Evolutionary conservation across 2,329 filamentous ascomycete genomes (phyloP), one percentile per base, ranked within the genome.

Genomic region (Curvularia lunata): DNA sequence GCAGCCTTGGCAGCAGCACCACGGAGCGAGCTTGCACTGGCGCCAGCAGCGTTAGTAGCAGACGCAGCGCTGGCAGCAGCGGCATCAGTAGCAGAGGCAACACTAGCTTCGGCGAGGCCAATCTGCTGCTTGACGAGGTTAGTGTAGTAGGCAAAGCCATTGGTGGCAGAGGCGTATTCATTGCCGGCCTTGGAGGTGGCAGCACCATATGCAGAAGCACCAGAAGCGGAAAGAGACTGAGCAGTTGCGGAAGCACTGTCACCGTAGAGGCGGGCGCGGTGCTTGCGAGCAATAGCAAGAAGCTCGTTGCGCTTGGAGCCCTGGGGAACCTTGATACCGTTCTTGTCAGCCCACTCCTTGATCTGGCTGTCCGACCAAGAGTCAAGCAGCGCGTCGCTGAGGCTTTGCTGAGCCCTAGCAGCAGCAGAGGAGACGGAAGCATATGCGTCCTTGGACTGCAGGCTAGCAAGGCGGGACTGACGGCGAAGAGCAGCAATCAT

Each of bases 281-380:
- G 86, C 83, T 95, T 96, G 75, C 94, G 92, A 63, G 94, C 89
- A 61, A 98, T 85, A 52, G 94, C 92, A 52, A 96, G 83, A 25
- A 98, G 85, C 78, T 99, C 94, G 71, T 97, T 96, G 67, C 86
- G 82, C 82, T 90, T 93, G 72, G 91, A 96, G 47, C 94, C 95
- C 74, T 98, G 94, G 9, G 95, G 95, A 49, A 97, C 91, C 81
- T 84, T 84, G 73, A 99, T 90, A 56, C 87, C 87, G 69, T 98
- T 95, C 84, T 93, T 91, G 81, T 98, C 94, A 54, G 88, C 88
- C 81, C 95, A 98, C 62, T 91, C 89, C 84, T 98, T 98, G 75
- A 99, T 84, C 77, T 96, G 83, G 70, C 85, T 88, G 72, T 97
- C 93, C 71, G 90, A 88, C 95, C 95, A 99, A 4, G 91, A 88